Evolutionary conservation across 2,329 filamentous ascomycete species (phyloP).

Genomic region (Diaporthe sp.): DNA sequence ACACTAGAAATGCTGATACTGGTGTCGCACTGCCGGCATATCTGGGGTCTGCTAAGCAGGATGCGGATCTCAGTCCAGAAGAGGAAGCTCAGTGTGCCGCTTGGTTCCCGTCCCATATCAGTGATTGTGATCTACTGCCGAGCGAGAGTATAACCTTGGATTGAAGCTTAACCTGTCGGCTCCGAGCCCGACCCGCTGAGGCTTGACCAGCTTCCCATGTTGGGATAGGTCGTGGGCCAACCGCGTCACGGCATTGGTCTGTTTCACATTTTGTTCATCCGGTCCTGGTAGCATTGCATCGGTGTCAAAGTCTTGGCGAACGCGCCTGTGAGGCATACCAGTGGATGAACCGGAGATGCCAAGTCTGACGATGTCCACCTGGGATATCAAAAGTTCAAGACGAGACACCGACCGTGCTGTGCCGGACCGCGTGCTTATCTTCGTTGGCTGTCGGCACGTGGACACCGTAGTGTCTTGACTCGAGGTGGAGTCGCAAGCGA

Average conservation of each 20-base stretch:
- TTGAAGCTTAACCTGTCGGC: slow-evolving; percentile 25
- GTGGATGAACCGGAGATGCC: slow-evolving; percentile 17
- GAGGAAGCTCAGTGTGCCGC: slow-evolving; percentile 9
- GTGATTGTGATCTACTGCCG: slow-evolving; percentile 24
- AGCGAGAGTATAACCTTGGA: slow-evolving; percentile 24
- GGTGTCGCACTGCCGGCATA: slow-evolving; percentile 11
- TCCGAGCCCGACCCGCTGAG: slow-evolving; percentile 20
- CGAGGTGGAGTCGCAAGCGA: slow-evolving; percentile 23
- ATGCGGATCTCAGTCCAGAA: slow-evolving; percentile 6
- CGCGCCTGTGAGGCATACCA: not conserved
- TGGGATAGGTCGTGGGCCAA: slow-evolving; percentile 28
- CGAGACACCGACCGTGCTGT: slow-evolving; percentile 8
- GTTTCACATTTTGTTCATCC: slow-evolving; percentile 30
- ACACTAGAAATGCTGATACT: not conserved
- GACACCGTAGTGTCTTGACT: slow-evolving; percentile 12
- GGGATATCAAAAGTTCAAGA: slow-evolving; percentile 8
- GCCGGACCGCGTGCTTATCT: slow-evolving; percentile 30
- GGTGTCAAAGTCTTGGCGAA: slow-evolving; percentile 31
- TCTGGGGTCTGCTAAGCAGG: not conserved
- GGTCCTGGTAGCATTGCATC: slow-evolving; percentile 25
- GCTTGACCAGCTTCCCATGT: slow-evolving; percentile 26
- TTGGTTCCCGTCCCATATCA: slow-evolving; percentile 7
- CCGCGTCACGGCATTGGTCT: slow-evolving; percentile 27
- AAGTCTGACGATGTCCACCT: slow-evolving; percentile 27
- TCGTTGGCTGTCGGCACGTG: slow-evolving; percentile 31